These are phyloP conservation scores for Arthrinium puccinioides DNA, from an alignment of 2,329 filamentous ascomycete species.

Conservation along the genomic window DNA sequence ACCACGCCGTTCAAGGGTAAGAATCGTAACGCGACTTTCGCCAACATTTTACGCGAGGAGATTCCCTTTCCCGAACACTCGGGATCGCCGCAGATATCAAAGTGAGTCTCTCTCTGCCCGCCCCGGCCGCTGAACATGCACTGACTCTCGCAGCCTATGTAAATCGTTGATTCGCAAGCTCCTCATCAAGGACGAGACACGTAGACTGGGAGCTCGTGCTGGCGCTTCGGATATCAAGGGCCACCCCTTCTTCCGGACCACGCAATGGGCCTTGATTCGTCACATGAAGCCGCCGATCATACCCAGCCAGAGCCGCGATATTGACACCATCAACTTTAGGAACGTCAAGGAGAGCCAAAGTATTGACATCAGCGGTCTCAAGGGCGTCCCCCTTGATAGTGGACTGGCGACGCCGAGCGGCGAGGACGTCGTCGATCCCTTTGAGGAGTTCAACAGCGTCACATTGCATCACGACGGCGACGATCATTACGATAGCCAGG, in stretches of 20 bases:
- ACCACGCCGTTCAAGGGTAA: conserved; percentile 99
- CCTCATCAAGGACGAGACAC: conserved; percentile 94
- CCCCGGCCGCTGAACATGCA: not conserved
- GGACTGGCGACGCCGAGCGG: conserved; percentile 77
- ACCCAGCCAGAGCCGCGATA: conserved; percentile 79
- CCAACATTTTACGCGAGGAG: conserved; percentile 92
- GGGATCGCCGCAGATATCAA: conserved; percentile 78
- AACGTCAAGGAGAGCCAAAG: conserved; percentile 97
- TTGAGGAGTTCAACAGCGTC: conserved; percentile 98
- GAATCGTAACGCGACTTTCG: conserved; percentile 96
- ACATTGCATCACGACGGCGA: conserved; percentile 96
- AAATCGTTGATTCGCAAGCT: conserved; percentile 95
- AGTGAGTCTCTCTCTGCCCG: conserved; percentile 54
- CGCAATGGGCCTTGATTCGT: conserved; percentile 92
- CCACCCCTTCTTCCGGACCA: conserved; percentile 92
- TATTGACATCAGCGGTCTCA: conserved; percentile 71
- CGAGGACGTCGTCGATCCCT: conserved; percentile 72
- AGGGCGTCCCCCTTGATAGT: conserved; percentile 81
- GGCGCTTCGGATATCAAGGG: conserved; percentile 95
- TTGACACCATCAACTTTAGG: conserved; percentile 94
- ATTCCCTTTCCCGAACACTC: conserved; percentile 91
- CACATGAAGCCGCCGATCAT: conserved; percentile 98
- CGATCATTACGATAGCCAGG: conserved; percentile 41
- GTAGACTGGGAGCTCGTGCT: conserved; percentile 84
- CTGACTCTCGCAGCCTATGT: conserved; percentile 59